phyloP scores from a whole-genome alignment of 805 yeast species.

The Debaryomyces prosopidis region DNA sequence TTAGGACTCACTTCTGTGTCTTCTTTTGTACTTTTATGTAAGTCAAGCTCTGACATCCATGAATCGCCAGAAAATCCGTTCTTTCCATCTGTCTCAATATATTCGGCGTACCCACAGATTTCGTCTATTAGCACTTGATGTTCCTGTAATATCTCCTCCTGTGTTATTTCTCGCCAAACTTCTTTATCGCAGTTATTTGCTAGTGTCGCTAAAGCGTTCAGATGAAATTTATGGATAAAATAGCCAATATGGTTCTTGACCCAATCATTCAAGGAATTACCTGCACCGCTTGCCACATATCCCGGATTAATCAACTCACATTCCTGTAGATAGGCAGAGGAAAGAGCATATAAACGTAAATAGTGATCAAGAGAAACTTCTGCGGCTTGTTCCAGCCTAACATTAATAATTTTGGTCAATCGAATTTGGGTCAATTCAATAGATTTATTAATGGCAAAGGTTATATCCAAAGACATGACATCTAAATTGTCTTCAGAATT shows the following conservation, averaged over 20 bases:
- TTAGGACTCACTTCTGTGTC: not conserved
- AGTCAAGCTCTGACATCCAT: conserved; percentile 29
- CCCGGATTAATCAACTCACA: conserved; percentile 82
- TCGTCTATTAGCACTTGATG: conserved; percentile 27
- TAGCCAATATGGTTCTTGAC: conserved; percentile 65
- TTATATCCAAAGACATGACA: conserved; percentile 65
- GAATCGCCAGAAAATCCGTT: conserved; percentile 23
- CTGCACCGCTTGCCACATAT: conserved; percentile 51
- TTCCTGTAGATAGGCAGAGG: conserved; percentile 71
- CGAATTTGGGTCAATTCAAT: conserved; percentile 74
- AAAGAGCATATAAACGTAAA: conserved; percentile 62
- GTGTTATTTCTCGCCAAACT: conserved; percentile 76
- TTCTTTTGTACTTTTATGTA: conserved; percentile 13
- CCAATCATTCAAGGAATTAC: conserved; percentile 57
- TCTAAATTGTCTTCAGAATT: conserved; percentile 23
- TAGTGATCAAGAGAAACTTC: conserved; percentile 60
- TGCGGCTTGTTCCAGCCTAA: conserved; percentile 71
- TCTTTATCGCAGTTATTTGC: conserved; percentile 61
- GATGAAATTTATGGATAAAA: conserved; percentile 58
- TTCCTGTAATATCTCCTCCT: conserved; percentile 34
- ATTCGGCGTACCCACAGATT: conserved; percentile 24
- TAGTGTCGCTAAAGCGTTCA: conserved; percentile 47
- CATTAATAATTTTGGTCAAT: conserved; percentile 73
- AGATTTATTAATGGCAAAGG: conserved; percentile 62
- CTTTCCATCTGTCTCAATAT: conserved; percentile 17